phyloP scores from a whole-genome alignment of 192 early-diverging fungal species.

The Rhizoclosmatium globosum region DNA sequence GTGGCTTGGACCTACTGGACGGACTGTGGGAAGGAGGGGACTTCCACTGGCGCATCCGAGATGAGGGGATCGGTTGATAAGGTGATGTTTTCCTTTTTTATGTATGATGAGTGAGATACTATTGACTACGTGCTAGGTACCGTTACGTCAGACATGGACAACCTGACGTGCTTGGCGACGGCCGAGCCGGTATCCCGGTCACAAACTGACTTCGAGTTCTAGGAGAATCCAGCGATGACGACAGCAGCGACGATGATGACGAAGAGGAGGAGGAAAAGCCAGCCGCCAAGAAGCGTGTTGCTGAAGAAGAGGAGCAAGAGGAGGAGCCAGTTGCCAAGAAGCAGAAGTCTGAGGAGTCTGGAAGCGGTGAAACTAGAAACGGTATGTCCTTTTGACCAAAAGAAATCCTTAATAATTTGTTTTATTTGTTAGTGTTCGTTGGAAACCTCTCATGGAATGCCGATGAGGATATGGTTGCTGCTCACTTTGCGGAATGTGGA shows the following conservation, averaged over 20 bases:
- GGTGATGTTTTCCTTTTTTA: too few species aligned
- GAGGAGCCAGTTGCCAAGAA: constrained; percentile 20
- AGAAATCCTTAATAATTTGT: background rate
- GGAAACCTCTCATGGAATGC: constrained; percentile 80
- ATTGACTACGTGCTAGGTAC: too few species aligned
- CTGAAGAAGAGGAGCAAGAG: constrained; percentile 40
- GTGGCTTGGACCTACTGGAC: too few species aligned
- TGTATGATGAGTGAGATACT: too few species aligned
- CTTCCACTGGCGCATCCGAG: too few species aligned
- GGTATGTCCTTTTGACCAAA: background rate
- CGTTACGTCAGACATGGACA: too few species aligned
- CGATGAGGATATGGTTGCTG: constrained; percentile 70
- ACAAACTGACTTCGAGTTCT: too few species aligned
- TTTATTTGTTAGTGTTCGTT: constrained; percentile 58
- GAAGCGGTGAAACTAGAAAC: constrained; percentile 30
- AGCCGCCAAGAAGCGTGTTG: constrained; percentile 45
- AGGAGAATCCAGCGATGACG: constrained; percentile 46
- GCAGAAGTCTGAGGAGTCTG: constrained; percentile 24
- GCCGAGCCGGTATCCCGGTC: too few species aligned
- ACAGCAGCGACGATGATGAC: constrained; percentile 56
- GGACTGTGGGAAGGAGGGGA: too few species aligned
- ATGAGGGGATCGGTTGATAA: too few species aligned
- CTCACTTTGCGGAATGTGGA: constrained; percentile 74
- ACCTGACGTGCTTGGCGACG: too few species aligned
- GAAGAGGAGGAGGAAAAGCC: constrained; percentile 53